Evolutionary conservation across 1,284 basidiomycete species (phyloP).

Genomic region (Ustilago cynodontis): DNA sequence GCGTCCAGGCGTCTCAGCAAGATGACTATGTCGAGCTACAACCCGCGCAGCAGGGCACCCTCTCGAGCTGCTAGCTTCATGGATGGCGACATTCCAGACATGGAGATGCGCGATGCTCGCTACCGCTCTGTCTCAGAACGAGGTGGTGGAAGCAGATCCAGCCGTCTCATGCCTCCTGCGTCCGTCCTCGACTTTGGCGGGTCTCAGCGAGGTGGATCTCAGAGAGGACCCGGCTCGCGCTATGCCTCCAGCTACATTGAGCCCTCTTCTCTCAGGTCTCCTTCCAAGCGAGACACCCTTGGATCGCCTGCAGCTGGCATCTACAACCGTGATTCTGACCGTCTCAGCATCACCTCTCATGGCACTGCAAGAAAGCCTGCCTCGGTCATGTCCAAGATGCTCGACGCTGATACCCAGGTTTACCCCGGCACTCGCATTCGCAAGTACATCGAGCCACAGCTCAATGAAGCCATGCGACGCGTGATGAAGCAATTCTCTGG

Average conservation of each 20-base stretch:
- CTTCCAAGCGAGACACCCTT: conserved; percentile 26
- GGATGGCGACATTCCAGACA: conserved; percentile 21
- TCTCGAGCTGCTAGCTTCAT: conserved; percentile 35
- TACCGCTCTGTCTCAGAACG: conserved; percentile 32
- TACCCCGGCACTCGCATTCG: conserved; percentile 50
- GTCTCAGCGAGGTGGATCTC: conserved; percentile 14
- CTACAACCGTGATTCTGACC: conserved; percentile 36
- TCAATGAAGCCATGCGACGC: conserved; percentile 50
- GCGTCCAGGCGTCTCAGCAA: conserved; percentile 40
- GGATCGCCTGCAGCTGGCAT: conserved; percentile 11
- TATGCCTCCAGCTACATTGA: conserved; percentile 36
- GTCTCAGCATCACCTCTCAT: conserved; percentile 35
- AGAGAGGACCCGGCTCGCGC: conserved; percentile 18
- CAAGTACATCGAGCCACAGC: conserved; percentile 51
- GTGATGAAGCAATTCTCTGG: conserved; percentile 57
- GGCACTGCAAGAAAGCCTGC: conserved; percentile 33
- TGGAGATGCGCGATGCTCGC: conserved; percentile 28
- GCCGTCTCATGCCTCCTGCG: conserved; percentile 27
- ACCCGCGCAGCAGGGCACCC: conserved; percentile 15
- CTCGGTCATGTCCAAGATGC: conserved; percentile 30
- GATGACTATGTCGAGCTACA: conserved; percentile 29
- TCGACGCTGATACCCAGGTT: conserved; percentile 47
- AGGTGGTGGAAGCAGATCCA: conserved; percentile 24
- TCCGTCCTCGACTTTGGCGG: conserved; percentile 33
- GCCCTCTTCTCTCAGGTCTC: conserved; percentile 18